These are phyloP conservation scores for Nemania serpens DNA, from an alignment of 2,329 filamentous ascomycete genomes.

Conservation along the genomic window DNA sequence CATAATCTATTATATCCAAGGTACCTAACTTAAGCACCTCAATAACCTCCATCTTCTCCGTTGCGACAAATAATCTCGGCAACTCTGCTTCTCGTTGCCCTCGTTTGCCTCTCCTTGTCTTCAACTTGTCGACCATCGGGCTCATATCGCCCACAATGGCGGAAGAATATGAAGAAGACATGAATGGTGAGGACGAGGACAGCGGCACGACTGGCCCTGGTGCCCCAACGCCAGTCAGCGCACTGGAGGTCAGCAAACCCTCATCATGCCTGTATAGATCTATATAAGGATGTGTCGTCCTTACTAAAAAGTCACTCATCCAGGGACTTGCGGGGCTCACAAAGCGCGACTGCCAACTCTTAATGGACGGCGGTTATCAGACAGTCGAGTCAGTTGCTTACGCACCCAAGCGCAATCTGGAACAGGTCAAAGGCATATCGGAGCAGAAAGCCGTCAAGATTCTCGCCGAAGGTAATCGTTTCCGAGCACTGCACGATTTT, in stretches of 20 bases:
- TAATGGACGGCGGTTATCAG: conserved; percentile 90
- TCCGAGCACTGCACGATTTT: neutral
- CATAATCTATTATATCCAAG: too few relatives aligned
- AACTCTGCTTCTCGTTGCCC: neutral
- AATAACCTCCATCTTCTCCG: too few relatives aligned
- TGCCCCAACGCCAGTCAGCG: conserved; percentile 86
- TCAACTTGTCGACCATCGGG: neutral
- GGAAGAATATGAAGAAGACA: conserved; percentile 70
- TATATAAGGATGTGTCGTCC: neutral
- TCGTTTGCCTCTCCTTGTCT: neutral
- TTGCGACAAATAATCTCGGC: neutral
- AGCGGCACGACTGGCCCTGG: conserved; percentile 78
- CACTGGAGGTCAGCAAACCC: conserved; percentile 72
- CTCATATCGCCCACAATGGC: conserved; percentile 45
- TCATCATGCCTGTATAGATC: neutral
- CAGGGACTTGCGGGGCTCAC: conserved; percentile 88
- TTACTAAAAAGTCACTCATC: neutral
- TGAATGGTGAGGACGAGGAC: conserved; percentile 74
- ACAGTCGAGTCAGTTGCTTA: conserved; percentile 97
- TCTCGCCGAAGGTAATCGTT: conserved; percentile 74
- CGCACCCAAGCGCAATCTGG: conserved; percentile 78
- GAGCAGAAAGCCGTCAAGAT: conserved; percentile 96
- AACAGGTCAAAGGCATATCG: conserved; percentile 97
- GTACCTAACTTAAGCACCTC: too few relatives aligned
- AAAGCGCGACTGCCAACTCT: conserved; percentile 92